Conservation (phyloP, 139 green algal species). For the Chlorella sp. region DNA sequence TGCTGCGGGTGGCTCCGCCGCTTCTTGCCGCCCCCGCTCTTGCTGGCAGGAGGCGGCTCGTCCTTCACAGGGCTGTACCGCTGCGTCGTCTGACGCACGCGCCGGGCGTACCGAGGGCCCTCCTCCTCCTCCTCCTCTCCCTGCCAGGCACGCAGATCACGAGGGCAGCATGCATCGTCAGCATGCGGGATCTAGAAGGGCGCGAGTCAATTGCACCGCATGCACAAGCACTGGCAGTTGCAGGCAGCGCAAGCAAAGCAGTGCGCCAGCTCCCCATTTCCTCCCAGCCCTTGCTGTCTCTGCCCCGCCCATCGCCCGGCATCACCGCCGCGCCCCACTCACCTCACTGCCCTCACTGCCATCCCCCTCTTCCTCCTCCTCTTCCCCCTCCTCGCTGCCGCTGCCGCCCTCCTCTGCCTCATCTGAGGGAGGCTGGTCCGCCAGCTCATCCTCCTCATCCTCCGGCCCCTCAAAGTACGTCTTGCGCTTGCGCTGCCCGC, state of each 20-base stretch:
- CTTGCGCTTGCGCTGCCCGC: slow-evolving; percentile 3
- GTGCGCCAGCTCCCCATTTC: too few relatives aligned
- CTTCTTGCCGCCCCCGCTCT: not conserved
- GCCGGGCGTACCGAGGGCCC: slow-evolving; percentile 32
- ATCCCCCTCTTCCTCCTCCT: slow-evolving; percentile 31
- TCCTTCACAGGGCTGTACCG: slow-evolving; percentile 48
- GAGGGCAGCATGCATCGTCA: too few relatives aligned
- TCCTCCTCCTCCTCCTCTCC: slow-evolving; percentile 10
- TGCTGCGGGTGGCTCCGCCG: slow-evolving; percentile 7
- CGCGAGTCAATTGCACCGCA: not conserved
- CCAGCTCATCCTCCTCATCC: slow-evolving; percentile 37
- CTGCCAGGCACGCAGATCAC: not conserved
- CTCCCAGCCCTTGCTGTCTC: too few relatives aligned
- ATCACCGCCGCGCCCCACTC: too few relatives aligned
- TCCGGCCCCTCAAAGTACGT: slow-evolving; percentile 28
- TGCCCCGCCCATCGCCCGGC: too few relatives aligned
- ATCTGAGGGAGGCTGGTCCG: slow-evolving; percentile 33
- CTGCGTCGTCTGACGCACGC: slow-evolving; percentile 31
- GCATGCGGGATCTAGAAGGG: too few relatives aligned
- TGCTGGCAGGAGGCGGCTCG: not conserved
- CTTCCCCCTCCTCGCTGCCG: not conserved
- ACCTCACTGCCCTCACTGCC: not conserved
- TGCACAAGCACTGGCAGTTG: not conserved
- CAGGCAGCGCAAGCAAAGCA: too few relatives aligned
- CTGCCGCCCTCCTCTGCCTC: slow-evolving; percentile 33